phyloP scores from a whole-genome alignment of 2,329 filamentous ascomycete species.

The Colletotrichum paranaense region DNA sequence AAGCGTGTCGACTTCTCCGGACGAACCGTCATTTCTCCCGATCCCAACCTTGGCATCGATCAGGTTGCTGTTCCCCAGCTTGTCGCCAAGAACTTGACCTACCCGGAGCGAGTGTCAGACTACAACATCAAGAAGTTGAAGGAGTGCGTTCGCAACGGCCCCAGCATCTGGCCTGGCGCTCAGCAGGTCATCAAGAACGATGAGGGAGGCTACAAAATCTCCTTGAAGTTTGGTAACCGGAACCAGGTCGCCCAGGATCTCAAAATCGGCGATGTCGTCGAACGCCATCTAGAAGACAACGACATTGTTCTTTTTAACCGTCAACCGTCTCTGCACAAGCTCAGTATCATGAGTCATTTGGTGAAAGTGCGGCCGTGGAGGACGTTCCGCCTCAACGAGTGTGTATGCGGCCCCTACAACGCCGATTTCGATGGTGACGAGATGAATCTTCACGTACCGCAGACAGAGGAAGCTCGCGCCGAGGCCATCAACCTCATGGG shows the following conservation, averaged over 20 bases:
- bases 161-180: constrained; percentile 86
- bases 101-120: constrained; percentile 86
- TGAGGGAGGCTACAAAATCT: constrained; percentile 75
- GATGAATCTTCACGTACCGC: constrained; percentile 98
- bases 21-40: constrained; percentile 95
- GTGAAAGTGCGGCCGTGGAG: constrained; percentile 94
- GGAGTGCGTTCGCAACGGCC: constrained; percentile 79
- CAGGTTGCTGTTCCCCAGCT: constrained; percentile 91
- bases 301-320: constrained; percentile 98
- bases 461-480: constrained; percentile 95
- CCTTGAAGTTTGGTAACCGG: constrained; percentile 80
- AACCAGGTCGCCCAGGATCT: constrained; percentile 79
- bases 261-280: constrained; percentile 86
- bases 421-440: constrained; percentile 99
- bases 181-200: constrained; percentile 79
- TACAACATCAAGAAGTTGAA: constrained; percentile 88
- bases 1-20: constrained; percentile 99
- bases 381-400: constrained; percentile 97
- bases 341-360: constrained; percentile 96
- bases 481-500: constrained; percentile 98
- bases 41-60: constrained; percentile 93
- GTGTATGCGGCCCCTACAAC: constrained; percentile 98
- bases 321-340: constrained; percentile 96
- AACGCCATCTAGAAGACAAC: constrained; percentile 93
- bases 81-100: constrained; percentile 97